phyloP scores from a whole-genome alignment of 129 eudicot genomes.

The Escallonia rubra region DNA sequence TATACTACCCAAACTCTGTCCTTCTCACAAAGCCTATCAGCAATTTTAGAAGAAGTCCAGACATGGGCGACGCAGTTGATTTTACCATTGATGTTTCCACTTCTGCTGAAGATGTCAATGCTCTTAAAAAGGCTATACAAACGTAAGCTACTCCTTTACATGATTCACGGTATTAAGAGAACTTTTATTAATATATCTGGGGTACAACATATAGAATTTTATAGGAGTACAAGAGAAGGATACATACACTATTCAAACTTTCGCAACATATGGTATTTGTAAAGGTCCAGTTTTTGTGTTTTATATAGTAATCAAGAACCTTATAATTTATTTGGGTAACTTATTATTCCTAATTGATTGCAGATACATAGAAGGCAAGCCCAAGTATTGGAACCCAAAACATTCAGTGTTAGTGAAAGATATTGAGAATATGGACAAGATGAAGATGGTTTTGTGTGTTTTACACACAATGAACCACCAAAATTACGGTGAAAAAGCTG shows the following conservation, averaged over 20 bases:
- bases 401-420: conserved; percentile 13
- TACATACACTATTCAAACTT: too few species aligned
- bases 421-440: conserved; percentile 11
- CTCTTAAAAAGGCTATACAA: conserved; percentile 20
- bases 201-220: too few species aligned
- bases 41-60: conserved; percentile 24
- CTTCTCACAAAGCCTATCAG: conserved; percentile 23
- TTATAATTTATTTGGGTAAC: neutral
- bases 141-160: conserved; percentile 6
- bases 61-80: conserved; percentile 16
- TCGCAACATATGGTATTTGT: too few species aligned
- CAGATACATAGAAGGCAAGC: conserved; percentile 21
- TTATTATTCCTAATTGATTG: neutral
- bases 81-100: conserved; percentile 19
- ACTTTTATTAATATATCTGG: too few species aligned
- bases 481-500: conserved; percentile 11
- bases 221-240: too few species aligned
- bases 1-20: conserved; percentile 20
- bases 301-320: too few species aligned
- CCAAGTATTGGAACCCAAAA: conserved; percentile 14
- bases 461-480: conserved; percentile 26
- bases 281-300: too few species aligned
- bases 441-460: conserved; percentile 20
- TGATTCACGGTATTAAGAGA: too few species aligned
- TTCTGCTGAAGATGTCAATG: conserved; percentile 12